Base-by-base conservation (phyloP, 2,329 filamentous ascomycete genomes). In the Helminthosporium solani region DNA sequence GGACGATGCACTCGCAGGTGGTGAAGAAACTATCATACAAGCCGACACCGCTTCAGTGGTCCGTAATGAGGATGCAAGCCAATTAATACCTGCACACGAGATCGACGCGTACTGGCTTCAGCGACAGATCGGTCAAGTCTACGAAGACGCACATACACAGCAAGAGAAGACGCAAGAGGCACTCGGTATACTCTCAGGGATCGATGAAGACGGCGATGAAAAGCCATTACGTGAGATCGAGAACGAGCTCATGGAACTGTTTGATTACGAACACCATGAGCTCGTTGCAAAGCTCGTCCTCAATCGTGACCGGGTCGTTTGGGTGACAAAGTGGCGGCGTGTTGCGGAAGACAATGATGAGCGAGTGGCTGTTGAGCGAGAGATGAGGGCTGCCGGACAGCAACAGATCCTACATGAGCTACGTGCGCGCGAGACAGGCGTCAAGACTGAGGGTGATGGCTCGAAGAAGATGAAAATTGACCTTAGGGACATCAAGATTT, bases 101-200 rank as follows among this genome's bases (percentile, higher is more conserved):
- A 95, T 99, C 53, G 94, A 99, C 70, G 92, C 92, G 8, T 99
- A 92, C 73, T 99, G 94, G 94, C 72, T 99, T 49, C 94, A 97
- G 71, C 82, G 94, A 54, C 88, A 96, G 64, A 90, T 99, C 42
- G 92, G 92, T 46, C 78, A 82, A 33, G 78, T 96, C 2, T 97
- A 97, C 65, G 81, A 88, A 11, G 94, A 99, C 71, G 88, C 92
- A 4, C 92, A 97, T 68, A 87, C 85, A 39, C 92, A 96, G 65
- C 89, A 95, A 62, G 89, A 94, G 66, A 97, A 97, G 75, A 94
- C 94, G 5, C 83, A 86, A 55, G 81, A 89, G 56, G 91, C 90
- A 0, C 78, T 99, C 43, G 82, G 85, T 28, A 90, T 95, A 38
- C 79, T 99, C 43, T 87, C 88, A 23, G 90, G 88, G 35, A 80